Evolutionary conservation across 345 rosid genomes (phyloP).

Genomic region (Brassica carinata): DNA sequence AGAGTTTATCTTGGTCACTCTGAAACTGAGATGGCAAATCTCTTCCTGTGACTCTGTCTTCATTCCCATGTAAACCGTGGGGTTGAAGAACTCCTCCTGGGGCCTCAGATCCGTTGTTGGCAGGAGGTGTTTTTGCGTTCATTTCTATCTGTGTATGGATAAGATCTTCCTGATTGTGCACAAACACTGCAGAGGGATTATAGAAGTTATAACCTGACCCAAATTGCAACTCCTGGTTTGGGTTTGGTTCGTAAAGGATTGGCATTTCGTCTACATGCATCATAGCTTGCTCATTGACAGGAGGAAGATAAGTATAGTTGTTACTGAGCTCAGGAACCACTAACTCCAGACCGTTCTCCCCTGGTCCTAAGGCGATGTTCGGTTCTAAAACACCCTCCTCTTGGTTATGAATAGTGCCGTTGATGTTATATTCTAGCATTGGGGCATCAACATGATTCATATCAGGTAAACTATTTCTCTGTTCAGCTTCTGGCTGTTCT

Average conservation of each 20-base stretch:
- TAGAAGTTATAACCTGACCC: constrained; percentile 51
- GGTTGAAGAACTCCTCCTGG: constrained; percentile 44
- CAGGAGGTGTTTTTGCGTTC: constrained; percentile 35
- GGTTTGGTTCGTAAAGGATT: constrained; percentile 50
- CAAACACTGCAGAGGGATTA: constrained; percentile 52
- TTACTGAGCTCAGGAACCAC: constrained; percentile 45
- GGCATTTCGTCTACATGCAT: constrained; percentile 63
- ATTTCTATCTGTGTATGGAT: constrained; percentile 48
- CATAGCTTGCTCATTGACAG: constrained; percentile 50
- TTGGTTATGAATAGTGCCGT: constrained; percentile 23
- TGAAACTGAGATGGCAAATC: constrained; percentile 51
- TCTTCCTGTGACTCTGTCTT: constrained; percentile 43
- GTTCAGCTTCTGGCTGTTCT: constrained; percentile 38
- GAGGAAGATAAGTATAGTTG: constrained; percentile 53
- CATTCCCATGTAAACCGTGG: constrained; percentile 33
- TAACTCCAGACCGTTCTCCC: constrained; percentile 48
- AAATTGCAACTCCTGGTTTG: constrained; percentile 49
- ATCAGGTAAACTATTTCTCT: constrained; percentile 55
- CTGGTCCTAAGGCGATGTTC: constrained; percentile 35
- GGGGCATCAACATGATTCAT: constrained; percentile 54
- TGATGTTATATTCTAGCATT: constrained; percentile 49
- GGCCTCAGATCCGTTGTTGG: constrained; percentile 42
- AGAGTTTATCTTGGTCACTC: constrained; percentile 33
- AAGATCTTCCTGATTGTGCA: constrained; percentile 43
- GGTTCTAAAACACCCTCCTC: constrained; percentile 44